phyloP scores from a whole-genome alignment of 805 yeast species.

The Suhomyces emberorum region DNA sequence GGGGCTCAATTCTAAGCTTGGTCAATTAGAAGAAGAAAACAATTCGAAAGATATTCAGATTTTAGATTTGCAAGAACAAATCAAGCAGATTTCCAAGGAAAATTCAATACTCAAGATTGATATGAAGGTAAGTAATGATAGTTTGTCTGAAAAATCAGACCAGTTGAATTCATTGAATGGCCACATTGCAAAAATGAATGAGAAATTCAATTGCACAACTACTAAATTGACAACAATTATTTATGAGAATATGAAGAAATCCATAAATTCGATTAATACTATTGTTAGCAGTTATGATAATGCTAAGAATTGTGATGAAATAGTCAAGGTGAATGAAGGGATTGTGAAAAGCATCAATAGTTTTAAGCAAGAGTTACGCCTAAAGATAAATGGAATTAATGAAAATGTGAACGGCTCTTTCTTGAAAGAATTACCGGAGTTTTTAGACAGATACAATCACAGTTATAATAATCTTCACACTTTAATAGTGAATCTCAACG shows the following conservation, averaged over 20 bases:
- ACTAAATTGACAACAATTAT: conserved; percentile 11
- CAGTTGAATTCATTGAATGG: conserved; percentile 7
- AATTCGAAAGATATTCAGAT: not conserved
- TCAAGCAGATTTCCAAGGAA: not conserved
- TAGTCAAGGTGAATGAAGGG: not conserved
- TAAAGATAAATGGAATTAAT: conserved; percentile 6
- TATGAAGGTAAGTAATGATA: not conserved
- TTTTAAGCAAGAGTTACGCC: conserved; percentile 6
- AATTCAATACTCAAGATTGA: not conserved
- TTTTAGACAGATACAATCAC: conserved; percentile 9
- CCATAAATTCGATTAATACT: conserved; percentile 7
- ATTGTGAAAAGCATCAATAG: conserved; percentile 4
- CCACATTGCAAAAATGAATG: conserved; percentile 10
- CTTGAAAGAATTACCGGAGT: conserved; percentile 7
- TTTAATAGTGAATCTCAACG: conserved; percentile 2
- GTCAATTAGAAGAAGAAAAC: not conserved
- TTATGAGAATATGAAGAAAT: conserved; percentile 9
- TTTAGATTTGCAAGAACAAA: not conserved
- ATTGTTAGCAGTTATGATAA: conserved; percentile 5
- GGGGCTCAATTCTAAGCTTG: conserved; percentile 1
- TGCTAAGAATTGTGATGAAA: conserved; percentile 4
- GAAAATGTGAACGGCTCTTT: conserved; percentile 7
- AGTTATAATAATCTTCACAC: conserved; percentile 5
- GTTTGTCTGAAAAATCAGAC: conserved; percentile 1
- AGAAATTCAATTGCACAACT: conserved; percentile 10